Evolutionary conservation across 805 yeast genomes (phyloP), one percentile per base, ranked within the genome.

Genomic region (Grigorovia humatica): DNA sequence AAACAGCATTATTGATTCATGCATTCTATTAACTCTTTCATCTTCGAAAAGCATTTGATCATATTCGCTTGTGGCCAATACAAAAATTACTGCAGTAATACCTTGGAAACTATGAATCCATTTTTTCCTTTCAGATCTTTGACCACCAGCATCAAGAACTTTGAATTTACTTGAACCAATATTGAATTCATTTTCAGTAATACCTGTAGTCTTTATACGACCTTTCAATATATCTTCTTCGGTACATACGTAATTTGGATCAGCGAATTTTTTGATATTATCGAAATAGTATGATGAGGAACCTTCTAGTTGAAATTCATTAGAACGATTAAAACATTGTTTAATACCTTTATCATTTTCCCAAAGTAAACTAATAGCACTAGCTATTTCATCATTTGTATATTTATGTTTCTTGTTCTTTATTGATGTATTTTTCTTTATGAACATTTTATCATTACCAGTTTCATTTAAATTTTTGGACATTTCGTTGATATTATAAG

Each of bases 111-210:
- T 88, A 63, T 89, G 96, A 55, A 90, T 86, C 97, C 97, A 90
- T 66, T 90, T 90, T 59, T 84, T 81, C 54, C 97, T 76, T 66
- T 90, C 97, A 19, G 88, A 80, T 54, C 96, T 72, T 70, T 90
- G 97, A 1, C 99, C 99, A 50, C 99, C 99, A 4, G 96, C 98
- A 73, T 93, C 99, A 45, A 89, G 71, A 44, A 93, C 87, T 61
- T 81, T 82, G 65, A 90, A 83, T 56, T 75, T 79, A 47, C 81
- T 76, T 2, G 80, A 75, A 9, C 81, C 79, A 54, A 91, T 80
- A 51, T 75, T 74, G 70, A 93, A 90, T 51, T 75, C 78, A 6
- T 93, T 85, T 66, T 91, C 96, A 1, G 95, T 85, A 50, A 93
- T 88, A 2, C 99, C 99, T 0, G 97, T 90, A 13, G 99, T 91